Evolutionary conservation across 2,329 filamentous ascomycete species (phyloP).

Genomic region (Penicillium sp.): DNA sequence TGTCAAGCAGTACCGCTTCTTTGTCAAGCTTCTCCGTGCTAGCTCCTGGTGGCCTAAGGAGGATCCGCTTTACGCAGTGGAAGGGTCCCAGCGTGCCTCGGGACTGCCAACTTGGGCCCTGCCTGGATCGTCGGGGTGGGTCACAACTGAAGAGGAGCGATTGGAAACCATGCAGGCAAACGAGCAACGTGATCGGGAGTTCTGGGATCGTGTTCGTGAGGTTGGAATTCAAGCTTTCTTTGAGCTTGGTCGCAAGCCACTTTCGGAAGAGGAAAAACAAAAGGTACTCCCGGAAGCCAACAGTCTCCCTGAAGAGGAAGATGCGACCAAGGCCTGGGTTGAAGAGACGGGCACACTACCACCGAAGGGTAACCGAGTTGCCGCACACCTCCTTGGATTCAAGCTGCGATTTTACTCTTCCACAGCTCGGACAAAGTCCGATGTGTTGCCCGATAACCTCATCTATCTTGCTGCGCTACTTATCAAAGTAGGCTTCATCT

Average conservation of each 20-base stretch:
- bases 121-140: constrained; percentile 66
- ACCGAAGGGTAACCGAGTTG: constrained; percentile 82
- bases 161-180: constrained; percentile 57
- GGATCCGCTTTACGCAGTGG: constrained; percentile 49
- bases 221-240: constrained; percentile 83
- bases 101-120: constrained; percentile 85
- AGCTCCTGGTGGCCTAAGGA: constrained; percentile 95
- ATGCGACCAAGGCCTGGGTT: constrained; percentile 72
- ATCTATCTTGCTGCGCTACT: constrained; percentile 88
- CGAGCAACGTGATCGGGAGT: constrained; percentile 67
- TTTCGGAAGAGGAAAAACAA: constrained; percentile 60
- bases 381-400: constrained; percentile 93
- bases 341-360: constrained; percentile 76
- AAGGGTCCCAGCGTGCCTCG: constrained; percentile 41
- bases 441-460: constrained; percentile 84
- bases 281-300: constrained; percentile 46
- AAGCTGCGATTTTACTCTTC: constrained; percentile 95
- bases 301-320: constrained; percentile 48
- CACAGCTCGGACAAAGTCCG: constrained; percentile 68
- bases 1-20: constrained; percentile 90
- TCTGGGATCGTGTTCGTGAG: constrained; percentile 79
- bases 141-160: constrained; percentile 68
- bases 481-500: constrained; percentile 97
- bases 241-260: constrained; percentile 74
- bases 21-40: constrained; percentile 84